phyloP scores from a whole-genome alignment of 2,329 filamentous ascomycete genomes.

The Calycina herbarum region DNA sequence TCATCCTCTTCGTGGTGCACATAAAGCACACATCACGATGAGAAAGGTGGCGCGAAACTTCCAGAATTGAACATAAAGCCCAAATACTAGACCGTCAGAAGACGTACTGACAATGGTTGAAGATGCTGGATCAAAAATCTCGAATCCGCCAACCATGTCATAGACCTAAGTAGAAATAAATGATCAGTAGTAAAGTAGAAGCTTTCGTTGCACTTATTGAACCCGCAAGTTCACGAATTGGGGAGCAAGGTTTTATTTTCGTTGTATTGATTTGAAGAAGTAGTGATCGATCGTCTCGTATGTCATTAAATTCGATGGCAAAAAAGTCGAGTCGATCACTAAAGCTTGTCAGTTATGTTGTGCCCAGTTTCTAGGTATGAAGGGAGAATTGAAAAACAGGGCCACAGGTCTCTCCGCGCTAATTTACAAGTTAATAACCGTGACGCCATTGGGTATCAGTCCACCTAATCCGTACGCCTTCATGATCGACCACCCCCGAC shows the following conservation, averaged over 20 bases:
- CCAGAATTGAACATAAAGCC: slow-evolving; percentile 25
- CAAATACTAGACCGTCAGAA: slow-evolving; percentile 18
- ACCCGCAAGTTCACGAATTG: slow-evolving; percentile 8
- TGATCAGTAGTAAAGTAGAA: slow-evolving; percentile 16
- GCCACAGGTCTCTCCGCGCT: slow-evolving; percentile 19
- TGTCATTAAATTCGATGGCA: slow-evolving; percentile 20
- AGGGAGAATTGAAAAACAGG: slow-evolving; percentile 16
- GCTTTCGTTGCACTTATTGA: slow-evolving; percentile 12
- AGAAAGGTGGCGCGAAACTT: slow-evolving; percentile 46
- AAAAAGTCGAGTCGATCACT: slow-evolving; percentile 33
- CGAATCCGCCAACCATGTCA: slow-evolving; percentile 8
- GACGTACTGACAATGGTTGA: slow-evolving; percentile 6
- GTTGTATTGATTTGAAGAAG: slow-evolving; percentile 15
- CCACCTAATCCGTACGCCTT: slow-evolving; percentile 31
- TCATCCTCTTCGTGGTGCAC: slow-evolving; percentile 52
- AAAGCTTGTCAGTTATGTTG: slow-evolving; percentile 31
- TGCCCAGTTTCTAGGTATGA: slow-evolving; percentile 7
- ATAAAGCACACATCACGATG: slow-evolving; percentile 48
- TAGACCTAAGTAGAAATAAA: slow-evolving; percentile 18
- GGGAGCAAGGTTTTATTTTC: slow-evolving; percentile 9
- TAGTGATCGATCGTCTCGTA: slow-evolving; percentile 31
- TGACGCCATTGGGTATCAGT: slow-evolving; percentile 34
- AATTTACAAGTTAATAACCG: slow-evolving; percentile 30
- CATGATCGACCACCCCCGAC: slow-evolving; percentile 18
- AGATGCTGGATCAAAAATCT: slow-evolving; percentile 5